Base-by-base conservation (phyloP, 768 basidiomycete species). In the Punctularia strigosozonata region DNA sequence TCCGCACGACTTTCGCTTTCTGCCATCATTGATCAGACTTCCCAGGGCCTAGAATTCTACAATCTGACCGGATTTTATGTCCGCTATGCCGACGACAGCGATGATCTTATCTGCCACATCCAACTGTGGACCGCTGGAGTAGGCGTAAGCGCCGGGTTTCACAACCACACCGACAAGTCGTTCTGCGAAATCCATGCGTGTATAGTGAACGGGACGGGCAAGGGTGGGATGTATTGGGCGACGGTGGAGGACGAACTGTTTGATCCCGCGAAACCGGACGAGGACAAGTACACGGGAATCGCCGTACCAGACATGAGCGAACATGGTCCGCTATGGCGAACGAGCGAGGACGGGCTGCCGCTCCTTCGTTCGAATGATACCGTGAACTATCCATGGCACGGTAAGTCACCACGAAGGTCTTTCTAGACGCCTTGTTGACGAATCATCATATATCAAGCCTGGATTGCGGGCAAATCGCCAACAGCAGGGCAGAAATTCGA, bases 61-160 rank as follows among this genome's bases (percentile, higher is more conserved):
- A 55, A 57, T 41, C 37, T 49, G 18, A 44, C 46, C 8, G 55
- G 55, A 28, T 55, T 54, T 42, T 48, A 57, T 35, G 49, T 57
- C 17, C 40, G 39, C 34, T 55, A 50, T 47, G 43, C 39, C 25
- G 55, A 56, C 39, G 53, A 53, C 36, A 23, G 48, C 5, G 34
- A 48, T 42, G 51, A 49, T 17, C 30, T 43, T 20, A 37, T 57
- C 12, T 43, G 37, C 19, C 55, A 57, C 31, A 49, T 55, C 15
- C 55, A 57, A 31, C 36, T 44, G 15, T 57, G 55, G 55, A 55
- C 55, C n/a, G 34, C 46, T 22, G 51, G 51, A 8, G n/a, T 52
- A 7, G 47, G 46, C 18, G 48, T 44, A 39, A 46, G 38, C 22
- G 32, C 36, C 32, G 36, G 25, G 18, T 26, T 40, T 15, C 43